Percentiles rank a stretch among this genome's conserved stretches.
These are phyloP conservation scores for Yamadazyma kitorensis DNA, from an alignment of 805 yeast species.

Conservation along the genomic window DNA sequence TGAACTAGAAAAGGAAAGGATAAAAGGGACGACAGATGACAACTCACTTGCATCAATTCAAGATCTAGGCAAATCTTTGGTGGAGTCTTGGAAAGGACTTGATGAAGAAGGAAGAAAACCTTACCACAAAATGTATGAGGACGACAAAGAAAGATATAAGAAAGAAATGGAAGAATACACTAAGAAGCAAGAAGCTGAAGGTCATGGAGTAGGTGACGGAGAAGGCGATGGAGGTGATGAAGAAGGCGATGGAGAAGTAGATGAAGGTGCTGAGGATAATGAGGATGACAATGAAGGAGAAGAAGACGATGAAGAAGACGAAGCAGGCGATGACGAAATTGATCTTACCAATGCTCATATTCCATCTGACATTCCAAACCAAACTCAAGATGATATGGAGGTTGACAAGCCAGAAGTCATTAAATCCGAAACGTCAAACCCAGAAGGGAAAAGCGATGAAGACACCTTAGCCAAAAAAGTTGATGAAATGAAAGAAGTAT, in stretches of 20 bases:
- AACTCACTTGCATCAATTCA: slow-evolving; percentile 18
- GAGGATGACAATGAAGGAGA: slow-evolving; percentile 7
- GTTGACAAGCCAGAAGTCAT: no score
- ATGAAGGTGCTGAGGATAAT: slow-evolving; percentile 8
- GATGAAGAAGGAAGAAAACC: slow-evolving; percentile 68
- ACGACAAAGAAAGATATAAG: slow-evolving; percentile 72
- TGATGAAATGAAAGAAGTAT: no score
- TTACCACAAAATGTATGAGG: slow-evolving; percentile 70
- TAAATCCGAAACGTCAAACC: no score
- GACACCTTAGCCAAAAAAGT: not conserved
- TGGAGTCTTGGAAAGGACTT: slow-evolving; percentile 83
- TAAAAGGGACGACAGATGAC: slow-evolving; percentile 55
- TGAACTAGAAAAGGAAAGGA: slow-evolving; percentile 76
- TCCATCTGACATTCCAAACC: no score
- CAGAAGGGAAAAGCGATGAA: not conserved
- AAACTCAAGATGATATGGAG: not conserved
- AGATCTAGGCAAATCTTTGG: slow-evolving; percentile 74
- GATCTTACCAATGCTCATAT: slow-evolving; percentile 5
- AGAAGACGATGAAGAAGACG: slow-evolving; percentile 6
- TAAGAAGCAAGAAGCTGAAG: slow-evolving; percentile 20
- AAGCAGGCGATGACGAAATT: slow-evolving; percentile 5
- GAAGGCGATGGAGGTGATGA: slow-evolving; percentile 12
- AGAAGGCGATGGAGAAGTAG: slow-evolving; percentile 3
- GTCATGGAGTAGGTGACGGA: not conserved
- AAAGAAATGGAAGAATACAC: slow-evolving; percentile 63